A percentile compares a stretch with the other conserved stretches of the same genome.
phyloP scores from a whole-genome alignment of 129 eudicot genomes.

The Apium graveolens region DNA sequence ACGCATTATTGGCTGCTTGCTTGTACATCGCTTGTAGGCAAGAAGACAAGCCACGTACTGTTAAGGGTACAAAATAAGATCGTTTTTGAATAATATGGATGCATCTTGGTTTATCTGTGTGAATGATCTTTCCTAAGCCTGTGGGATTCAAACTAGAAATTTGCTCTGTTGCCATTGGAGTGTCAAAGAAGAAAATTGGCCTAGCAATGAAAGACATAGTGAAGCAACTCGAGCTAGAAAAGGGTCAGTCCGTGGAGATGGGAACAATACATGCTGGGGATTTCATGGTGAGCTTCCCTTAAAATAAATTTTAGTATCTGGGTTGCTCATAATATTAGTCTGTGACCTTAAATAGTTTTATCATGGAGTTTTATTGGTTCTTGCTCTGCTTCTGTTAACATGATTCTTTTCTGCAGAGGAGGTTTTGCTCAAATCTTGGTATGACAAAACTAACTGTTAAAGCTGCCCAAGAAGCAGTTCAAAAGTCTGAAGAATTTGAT shows the following conservation, averaged over 20 bases:
- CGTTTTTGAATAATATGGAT: constrained; percentile 13
- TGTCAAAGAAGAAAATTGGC: constrained; percentile 91
- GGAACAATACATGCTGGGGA: constrained; percentile 95
- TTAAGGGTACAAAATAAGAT: constrained; percentile 58
- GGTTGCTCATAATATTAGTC: no score
- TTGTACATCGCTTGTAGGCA: no score
- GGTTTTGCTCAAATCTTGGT: no score
- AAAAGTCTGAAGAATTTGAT: no score
- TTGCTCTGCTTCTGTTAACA: constrained; percentile 13
- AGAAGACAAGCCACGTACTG: constrained; percentile 83
- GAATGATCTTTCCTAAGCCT: constrained; percentile 45
- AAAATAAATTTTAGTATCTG: constrained; percentile 4
- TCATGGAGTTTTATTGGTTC: constrained; percentile 15
- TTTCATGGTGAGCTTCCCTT: no score
- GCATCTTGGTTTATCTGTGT: no score
- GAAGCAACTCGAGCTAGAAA: no score
- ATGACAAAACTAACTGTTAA: constrained; percentile 76
- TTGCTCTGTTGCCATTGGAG: constrained; percentile 89
- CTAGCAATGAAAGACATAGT: constrained; percentile 85
- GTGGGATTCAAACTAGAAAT: constrained; percentile 65
- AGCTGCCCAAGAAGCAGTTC: constrained; percentile 90
- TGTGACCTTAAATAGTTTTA: no score
- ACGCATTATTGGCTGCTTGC: no score
- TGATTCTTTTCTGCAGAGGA: constrained; percentile 28
- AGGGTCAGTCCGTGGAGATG: constrained; percentile 84